Conservation (phyloP, 495 filamentous ascomycete genomes). For the Patellaria atrata region DNA sequence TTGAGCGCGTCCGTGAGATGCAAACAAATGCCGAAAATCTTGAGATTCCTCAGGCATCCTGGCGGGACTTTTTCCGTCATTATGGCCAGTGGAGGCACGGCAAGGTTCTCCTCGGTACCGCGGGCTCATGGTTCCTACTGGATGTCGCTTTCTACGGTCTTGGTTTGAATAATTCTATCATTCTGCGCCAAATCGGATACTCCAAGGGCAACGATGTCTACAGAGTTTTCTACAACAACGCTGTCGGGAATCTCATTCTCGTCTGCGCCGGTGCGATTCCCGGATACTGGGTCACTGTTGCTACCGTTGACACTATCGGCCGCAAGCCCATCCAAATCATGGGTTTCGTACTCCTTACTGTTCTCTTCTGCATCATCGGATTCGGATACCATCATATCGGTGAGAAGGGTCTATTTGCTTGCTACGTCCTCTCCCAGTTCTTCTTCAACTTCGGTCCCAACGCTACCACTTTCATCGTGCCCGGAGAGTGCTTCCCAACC, state of each 20-base stretch:
- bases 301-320: slow-evolving; percentile 23
- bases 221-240: slow-evolving; percentile 20
- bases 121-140: slow-evolving; percentile 67
- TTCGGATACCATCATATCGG: slow-evolving; percentile 22
- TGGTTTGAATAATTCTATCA: slow-evolving; percentile 42
- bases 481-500: slow-evolving; percentile 81
- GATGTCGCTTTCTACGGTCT: slow-evolving; percentile 72
- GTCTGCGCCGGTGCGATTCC: slow-evolving; percentile 26
- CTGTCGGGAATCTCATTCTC: slow-evolving; percentile 24
- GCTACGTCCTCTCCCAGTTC: slow-evolving; percentile 71
- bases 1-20: slow-evolving; percentile 38
- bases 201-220: slow-evolving; percentile 18
- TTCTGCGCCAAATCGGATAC: slow-evolving; percentile 22
- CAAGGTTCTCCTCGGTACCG: slow-evolving; percentile 58
- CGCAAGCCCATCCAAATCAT: slow-evolving; percentile 25
- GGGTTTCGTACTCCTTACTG: slow-evolving; percentile 23
- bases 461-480: slow-evolving; percentile 79
- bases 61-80: slow-evolving; percentile 47
- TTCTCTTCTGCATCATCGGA: slow-evolving; percentile 22
- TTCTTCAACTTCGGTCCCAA: slow-evolving; percentile 87
- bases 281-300: slow-evolving; percentile 27
- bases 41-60: slow-evolving; percentile 47
- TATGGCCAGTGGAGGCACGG: slow-evolving; percentile 53
- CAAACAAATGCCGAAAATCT: slow-evolving; percentile 33
- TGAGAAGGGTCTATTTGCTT: slow-evolving; percentile 38